Base-by-base conservation (phyloP, 176 grass and related monocot species). In the Eragrostis nindensis region DNA sequence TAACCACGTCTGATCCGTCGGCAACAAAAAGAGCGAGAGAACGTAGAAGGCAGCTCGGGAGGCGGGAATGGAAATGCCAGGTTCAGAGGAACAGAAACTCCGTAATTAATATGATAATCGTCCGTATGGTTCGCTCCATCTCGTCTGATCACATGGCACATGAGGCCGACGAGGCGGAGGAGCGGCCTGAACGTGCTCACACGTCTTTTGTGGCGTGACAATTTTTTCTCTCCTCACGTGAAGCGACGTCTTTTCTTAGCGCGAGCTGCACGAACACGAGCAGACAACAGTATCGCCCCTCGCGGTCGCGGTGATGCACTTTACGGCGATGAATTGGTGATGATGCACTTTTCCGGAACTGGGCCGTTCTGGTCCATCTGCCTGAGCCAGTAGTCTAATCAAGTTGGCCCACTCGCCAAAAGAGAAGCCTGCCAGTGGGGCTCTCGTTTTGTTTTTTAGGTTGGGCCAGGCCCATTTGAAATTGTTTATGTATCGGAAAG, bases 161-260 rank as follows among this genome's bases (percentile, higher is more conserved):
- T 79, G 75, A 56, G 44, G 52, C 56, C 30, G 75, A 72, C 36
- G 70, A 65, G 45, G 71, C 0, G 62, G 45, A 11, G 48, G 18
- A 9, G 12, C 0, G 41, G 39, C 3, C 55, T 12, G 67, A 73
- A 73, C 68, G 84, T 80, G 84, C 68, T 42, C 68, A 21, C 50
- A 60, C 68, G 24, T 1, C 83, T 73, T 85, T 79, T 64, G 30
- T 43, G 5, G 53, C 75, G 75, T 73, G 57, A 45, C 24, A 3
- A 32, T 3, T 65, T 73, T 45, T 44, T 22, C 55, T 64, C 67
- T 21, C 56, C 12, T 79, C 75, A 85, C 75, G 68, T 76, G 62
- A 75, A 57, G 49, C 8, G 38, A 2, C 63, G 62, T 25, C 72
- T 59, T 75, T 70, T 41, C 4, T 54, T 39, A 55, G 49, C 29